A percentile compares a stretch with the other conserved stretches of the same genome.
These are phyloP conservation scores for Ustilago tritici DNA, from an alignment of 1,284 basidiomycete species.

Conservation along the genomic window DNA sequence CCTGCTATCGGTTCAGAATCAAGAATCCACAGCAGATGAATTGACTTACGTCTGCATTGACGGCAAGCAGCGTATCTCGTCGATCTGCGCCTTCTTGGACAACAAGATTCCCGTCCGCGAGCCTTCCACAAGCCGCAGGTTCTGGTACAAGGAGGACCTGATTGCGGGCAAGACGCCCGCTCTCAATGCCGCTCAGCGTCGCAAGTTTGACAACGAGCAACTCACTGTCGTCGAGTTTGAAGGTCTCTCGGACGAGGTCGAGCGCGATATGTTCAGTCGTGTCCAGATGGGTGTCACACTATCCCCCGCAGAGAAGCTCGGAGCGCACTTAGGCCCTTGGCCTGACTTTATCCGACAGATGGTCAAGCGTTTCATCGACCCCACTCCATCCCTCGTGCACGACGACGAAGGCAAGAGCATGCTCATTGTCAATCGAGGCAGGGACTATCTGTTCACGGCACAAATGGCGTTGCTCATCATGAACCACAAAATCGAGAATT, in stretches of 20 bases:
- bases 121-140: conserved; percentile 28
- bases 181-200: conserved; percentile 32
- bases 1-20: conserved; percentile 39
- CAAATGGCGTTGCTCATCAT: conserved; percentile 50
- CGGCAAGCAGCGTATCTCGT: conserved; percentile 58
- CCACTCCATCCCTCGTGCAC: conserved; percentile 34
- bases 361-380: conserved; percentile 51
- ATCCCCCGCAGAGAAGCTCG: conserved; percentile 58
- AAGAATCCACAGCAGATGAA: conserved; percentile 16
- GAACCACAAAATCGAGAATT: conserved; percentile 7
- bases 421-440: conserved; percentile 42
- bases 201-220: conserved; percentile 55
- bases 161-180: conserved; percentile 23
- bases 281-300: conserved; percentile 61
- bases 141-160: conserved; percentile 49
- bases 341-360: conserved; percentile 53
- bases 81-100: conserved; percentile 46
- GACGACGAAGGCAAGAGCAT: conserved; percentile 31
- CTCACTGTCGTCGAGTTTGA: conserved; percentile 48
- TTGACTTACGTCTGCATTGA: conserved; percentile 52
- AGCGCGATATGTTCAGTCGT: conserved; percentile 58
- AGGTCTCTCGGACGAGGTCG: conserved; percentile 42
- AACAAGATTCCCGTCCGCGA: conserved; percentile 50
- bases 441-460: conserved; percentile 48
- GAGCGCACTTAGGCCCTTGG: conserved; percentile 47